Conservation (phyloP, 257 asterid genomes). For the Solanum pinnatisectum region DNA sequence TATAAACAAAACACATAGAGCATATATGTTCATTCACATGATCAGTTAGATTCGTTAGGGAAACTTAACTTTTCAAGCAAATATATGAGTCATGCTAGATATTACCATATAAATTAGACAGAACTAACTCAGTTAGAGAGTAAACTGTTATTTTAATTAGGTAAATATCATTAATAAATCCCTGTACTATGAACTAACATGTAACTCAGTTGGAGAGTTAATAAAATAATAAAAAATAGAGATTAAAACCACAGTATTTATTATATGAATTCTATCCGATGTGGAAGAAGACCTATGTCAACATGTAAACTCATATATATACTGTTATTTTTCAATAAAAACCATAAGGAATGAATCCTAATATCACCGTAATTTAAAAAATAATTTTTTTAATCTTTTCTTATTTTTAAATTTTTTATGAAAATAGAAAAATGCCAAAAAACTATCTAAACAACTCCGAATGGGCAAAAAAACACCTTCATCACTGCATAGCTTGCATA, state of each 20-base stretch:
- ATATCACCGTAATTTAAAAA: too few species aligned
- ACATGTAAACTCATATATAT: not conserved
- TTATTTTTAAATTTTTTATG: too few species aligned
- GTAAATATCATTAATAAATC: too few species aligned
- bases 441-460: not conserved
- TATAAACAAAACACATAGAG: not conserved
- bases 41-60: not conserved
- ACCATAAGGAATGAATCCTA: not conserved
- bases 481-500: too few species aligned
- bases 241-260: too few species aligned
- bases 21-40: not conserved
- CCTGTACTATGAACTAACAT: not conserved
- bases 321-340: too few species aligned
- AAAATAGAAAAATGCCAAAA: not conserved
- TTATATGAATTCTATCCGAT: not conserved
- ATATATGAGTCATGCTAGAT: not conserved
- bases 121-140: not conserved
- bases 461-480: not conserved
- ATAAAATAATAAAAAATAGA: too few species aligned
- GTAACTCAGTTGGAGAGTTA: not conserved
- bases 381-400: too few species aligned
- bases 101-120: not conserved
- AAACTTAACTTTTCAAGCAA: not conserved
- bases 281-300: not conserved
- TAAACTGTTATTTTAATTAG: not conserved